Evolutionary conservation across 192 early-diverging fungal species (phyloP), one percentile per base, ranked within the genome.

Genomic region (Podila clonocystis): DNA sequence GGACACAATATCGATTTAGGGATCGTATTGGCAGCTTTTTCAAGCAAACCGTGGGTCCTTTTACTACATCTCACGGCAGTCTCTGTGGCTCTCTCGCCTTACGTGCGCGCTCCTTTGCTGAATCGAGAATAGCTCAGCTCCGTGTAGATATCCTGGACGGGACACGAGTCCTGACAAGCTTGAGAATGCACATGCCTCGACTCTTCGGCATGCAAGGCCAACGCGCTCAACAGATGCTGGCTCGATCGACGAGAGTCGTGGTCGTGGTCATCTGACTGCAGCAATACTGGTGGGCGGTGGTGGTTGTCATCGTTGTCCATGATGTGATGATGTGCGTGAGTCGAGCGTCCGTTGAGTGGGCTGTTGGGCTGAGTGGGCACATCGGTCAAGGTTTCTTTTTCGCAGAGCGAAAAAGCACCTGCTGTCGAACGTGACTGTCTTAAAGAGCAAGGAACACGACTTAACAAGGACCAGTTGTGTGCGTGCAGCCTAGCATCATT

Each of bases 91-190:
- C 11, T 11, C 22, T 6, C 15, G 6, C 12, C 76, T 41, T 80
- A 80, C 77, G 77, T 73, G 60, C 77, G 65, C 1, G 77, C 77
- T 36, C 77, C 77, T 64, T 45, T 69, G 22, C 66, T 69, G 62
- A 80, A 80, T 11, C 77, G 70, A 15, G 67, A 71, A 28, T 41
- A 80, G 9, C 62, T 65, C 22, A 61, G 29, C 45, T 80, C 77
- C 1, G 77, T 80, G 26, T 80, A 80, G 30, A 73, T 63, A 28
- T 80, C 77, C 58, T 80, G 77, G 8, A 80, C 77, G 9, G 77
- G 77, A 59, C 77, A 80, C n/a, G 71, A 80, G 29, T 80, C 77
- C 6, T 52, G 52, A 65, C 77, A 80, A 2, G 70, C 29, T 48
- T 80, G 70, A 9, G 77, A 72, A 57, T 80, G 77, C 9, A 80